Conservation (phyloP, 2,329 filamentous ascomycete genomes). For the Calonectria leucothoes region DNA sequence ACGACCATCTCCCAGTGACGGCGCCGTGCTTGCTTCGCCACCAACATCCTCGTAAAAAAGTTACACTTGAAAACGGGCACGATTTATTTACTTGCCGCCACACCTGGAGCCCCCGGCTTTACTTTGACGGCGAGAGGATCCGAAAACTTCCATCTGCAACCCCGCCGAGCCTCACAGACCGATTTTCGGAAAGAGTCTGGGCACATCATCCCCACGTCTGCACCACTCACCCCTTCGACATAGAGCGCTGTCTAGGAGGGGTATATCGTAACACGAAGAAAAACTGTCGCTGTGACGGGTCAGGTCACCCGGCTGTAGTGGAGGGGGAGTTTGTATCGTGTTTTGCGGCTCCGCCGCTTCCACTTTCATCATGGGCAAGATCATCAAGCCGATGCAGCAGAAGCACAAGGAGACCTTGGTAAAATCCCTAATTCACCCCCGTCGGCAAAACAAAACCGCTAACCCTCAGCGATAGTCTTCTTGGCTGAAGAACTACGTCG, state of each 20-base stretch:
- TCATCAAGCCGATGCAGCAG: conserved; percentile 73
- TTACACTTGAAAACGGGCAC: not conserved
- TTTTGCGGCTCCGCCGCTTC: conserved; percentile 69
- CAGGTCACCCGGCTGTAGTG: conserved; percentile 58
- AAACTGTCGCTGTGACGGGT: conserved; percentile 55
- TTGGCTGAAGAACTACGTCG: conserved; percentile 85
- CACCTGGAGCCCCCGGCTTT: not conserved
- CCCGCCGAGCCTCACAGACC: conserved; percentile 25
- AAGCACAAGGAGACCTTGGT: conserved; percentile 77
- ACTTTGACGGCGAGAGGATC: conserved; percentile 2
- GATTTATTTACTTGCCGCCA: not conserved
- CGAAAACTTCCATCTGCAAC: conserved; percentile 17
- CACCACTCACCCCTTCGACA: conserved; percentile 4
- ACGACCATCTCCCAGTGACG: conserved; percentile 28
- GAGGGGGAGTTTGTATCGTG: conserved; percentile 65
- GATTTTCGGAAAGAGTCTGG: conserved; percentile 11
- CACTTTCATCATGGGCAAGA: conserved; percentile 73
- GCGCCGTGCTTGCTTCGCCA: not conserved
- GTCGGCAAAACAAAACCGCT: conserved; percentile 29
- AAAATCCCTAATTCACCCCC: conserved; percentile 42
- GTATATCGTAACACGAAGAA: conserved; percentile 46
- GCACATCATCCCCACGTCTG: conserved; percentile 9
- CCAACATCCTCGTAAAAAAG: not conserved
- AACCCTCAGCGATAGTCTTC: conserved; percentile 73
- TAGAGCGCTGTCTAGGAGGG: conserved; percentile 46